These are phyloP conservation scores for Exserohilum turcica DNA, from an alignment of 2,329 filamentous ascomycete species.

Conservation along the genomic window DNA sequence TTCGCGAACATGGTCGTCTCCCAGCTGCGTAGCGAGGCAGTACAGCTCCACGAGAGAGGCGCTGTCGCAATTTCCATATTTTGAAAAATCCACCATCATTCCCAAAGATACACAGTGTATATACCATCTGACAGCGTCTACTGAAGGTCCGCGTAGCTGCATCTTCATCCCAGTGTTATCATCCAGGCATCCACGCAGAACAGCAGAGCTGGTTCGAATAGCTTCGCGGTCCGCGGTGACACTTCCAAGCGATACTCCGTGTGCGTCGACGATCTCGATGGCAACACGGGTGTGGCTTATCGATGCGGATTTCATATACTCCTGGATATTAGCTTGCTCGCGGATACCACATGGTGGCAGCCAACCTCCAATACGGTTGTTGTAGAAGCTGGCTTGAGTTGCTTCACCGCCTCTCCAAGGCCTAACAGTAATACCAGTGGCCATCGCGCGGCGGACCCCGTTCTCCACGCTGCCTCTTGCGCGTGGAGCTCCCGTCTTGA, in stretches of 20 bases:
- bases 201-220: background rate
- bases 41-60: constrained; percentile 6
- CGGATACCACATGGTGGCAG: constrained; percentile 10
- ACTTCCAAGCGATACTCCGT: background rate
- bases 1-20: background rate
- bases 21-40: constrained; percentile 5
- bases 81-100: background rate
- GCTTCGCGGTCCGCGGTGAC: background rate
- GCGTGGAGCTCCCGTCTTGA: background rate
- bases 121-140: background rate
- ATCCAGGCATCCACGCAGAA: background rate
- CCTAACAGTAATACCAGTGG: background rate
- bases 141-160: background rate
- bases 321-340: constrained; percentile 5
- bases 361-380: constrained; percentile 7
- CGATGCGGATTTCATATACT: background rate
- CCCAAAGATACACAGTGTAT: background rate
- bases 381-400: background rate
- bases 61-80: background rate
- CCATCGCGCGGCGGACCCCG: background rate
- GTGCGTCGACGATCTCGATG: constrained; percentile 3
- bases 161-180: background rate
- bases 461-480: background rate
- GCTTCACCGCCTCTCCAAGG: background rate
- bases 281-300: background rate